A percentile compares a stretch with the other conserved stretches of the same genome.
Evolutionary conservation across 140 eudicot species (phyloP).

Genomic region (Stevia rebaudiana): DNA sequence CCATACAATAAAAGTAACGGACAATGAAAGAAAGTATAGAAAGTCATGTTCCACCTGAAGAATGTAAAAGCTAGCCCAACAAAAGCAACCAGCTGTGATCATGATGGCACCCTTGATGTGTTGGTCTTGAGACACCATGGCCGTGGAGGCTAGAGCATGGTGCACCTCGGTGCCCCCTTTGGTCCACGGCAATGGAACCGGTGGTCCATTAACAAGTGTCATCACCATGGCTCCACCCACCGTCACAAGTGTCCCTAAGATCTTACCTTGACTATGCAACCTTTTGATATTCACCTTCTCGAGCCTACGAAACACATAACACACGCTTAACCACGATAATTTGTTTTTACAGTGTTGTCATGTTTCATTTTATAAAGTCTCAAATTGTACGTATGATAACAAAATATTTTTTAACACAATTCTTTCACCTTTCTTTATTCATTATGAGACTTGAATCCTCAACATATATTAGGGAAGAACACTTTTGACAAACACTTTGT

Average conservation of each 20-base stretch:
- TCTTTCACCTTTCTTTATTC: no score
- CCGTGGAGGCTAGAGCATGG: slow-evolving; percentile 13
- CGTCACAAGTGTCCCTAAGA: slow-evolving; percentile 62
- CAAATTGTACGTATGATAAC: no score
- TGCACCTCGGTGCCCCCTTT: slow-evolving; percentile 22
- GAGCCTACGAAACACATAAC: slow-evolving; percentile 36
- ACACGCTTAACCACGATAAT: no score
- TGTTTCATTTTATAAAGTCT: no score
- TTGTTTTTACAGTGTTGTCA: no score
- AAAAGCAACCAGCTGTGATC: slow-evolving; percentile 63
- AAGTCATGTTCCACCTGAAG: slow-evolving; percentile 52
- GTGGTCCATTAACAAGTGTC: slow-evolving; percentile 68
- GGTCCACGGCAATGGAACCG: slow-evolving; percentile 68
- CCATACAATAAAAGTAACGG: not conserved
- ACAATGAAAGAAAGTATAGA: not conserved
- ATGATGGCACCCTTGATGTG: slow-evolving; percentile 67
- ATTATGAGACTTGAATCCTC: no score
- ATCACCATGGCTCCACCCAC: slow-evolving; percentile 87
- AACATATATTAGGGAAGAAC: no score
- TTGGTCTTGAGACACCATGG: slow-evolving; percentile 25
- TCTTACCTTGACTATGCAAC: slow-evolving; percentile 62
- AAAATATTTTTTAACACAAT: no score
- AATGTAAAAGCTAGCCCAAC: slow-evolving; percentile 76
- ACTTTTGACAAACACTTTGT: no score
- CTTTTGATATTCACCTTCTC: slow-evolving; percentile 54